phyloP scores from a whole-genome alignment of 2,329 filamentous ascomycete species.

The Paecilomyces dactylethromorphus region DNA sequence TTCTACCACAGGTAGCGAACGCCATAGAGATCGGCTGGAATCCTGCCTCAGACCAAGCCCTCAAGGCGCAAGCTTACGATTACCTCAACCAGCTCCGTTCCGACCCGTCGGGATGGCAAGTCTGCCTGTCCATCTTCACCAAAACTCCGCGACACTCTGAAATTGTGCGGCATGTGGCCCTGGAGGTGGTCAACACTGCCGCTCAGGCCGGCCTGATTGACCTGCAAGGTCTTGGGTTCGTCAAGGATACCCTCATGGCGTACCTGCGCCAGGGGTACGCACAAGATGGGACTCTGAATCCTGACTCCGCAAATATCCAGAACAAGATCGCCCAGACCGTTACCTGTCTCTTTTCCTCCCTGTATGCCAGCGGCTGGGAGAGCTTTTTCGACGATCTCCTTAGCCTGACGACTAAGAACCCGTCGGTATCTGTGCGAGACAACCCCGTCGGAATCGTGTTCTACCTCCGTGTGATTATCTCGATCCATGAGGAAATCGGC shows the following conservation, averaged over 20 bases:
- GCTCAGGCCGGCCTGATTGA: conserved; percentile 76
- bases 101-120: conserved; percentile 83
- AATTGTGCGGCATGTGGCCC: conserved; percentile 77
- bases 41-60: conserved; percentile 64
- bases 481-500: conserved; percentile 94
- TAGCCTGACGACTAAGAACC: conserved; percentile 59
- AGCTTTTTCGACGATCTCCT: conserved; percentile 88
- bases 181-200: conserved; percentile 90
- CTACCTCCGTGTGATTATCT: conserved; percentile 80
- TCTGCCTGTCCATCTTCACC: conserved; percentile 79
- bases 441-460: conserved; percentile 73
- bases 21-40: conserved; percentile 93
- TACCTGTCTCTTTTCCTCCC: conserved; percentile 82
- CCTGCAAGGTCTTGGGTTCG: conserved; percentile 60
- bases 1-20: conserved; percentile 65
- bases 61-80: conserved; percentile 68
- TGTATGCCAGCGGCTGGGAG: conserved; percentile 83
- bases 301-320: conserved; percentile 73
- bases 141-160: conserved; percentile 70
- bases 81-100: conserved; percentile 65
- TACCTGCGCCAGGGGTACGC: conserved; percentile 76
- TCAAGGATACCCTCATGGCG: conserved; percentile 74
- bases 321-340: conserved; percentile 97
- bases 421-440: conserved; percentile 52
- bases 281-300: conserved; percentile 40